Conservation (phyloP, 2,329 filamentous ascomycete genomes). For the Aspergillus sp. region DNA sequence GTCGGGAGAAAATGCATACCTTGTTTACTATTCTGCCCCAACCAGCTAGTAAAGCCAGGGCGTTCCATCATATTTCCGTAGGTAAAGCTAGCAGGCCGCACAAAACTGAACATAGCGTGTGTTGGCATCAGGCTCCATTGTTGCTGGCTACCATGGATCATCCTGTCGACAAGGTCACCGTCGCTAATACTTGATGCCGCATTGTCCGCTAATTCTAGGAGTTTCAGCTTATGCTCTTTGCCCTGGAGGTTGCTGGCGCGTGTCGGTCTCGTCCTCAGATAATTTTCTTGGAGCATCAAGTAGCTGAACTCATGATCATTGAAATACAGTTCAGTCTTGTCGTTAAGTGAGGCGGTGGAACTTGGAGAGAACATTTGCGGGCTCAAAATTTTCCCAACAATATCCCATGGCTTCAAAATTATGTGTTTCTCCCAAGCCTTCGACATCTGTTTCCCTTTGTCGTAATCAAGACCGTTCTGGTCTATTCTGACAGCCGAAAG, state of each 20-base stretch:
- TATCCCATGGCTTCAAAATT: conserved; percentile 96
- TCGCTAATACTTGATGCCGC: conserved; percentile 97
- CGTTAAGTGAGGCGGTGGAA: conserved; percentile 85
- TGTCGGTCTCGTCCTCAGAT: conserved; percentile 78
- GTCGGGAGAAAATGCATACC: conserved; percentile 50
- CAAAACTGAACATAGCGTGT: conserved; percentile 93
- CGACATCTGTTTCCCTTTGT: conserved; percentile 88
- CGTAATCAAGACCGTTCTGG: conserved; percentile 73
- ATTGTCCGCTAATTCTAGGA: conserved; percentile 80
- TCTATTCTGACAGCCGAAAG: conserved; percentile 91
- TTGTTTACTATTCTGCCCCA: conserved; percentile 90
- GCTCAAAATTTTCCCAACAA: conserved; percentile 86
- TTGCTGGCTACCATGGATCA: conserved; percentile 98
- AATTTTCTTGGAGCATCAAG: conserved; percentile 98
- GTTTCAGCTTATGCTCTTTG: conserved; percentile 72
- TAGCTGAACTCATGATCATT: conserved; percentile 98
- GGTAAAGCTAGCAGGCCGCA: conserved; percentile 83
- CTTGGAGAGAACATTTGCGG: conserved; percentile 80
- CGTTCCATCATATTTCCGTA: conserved; percentile 71
- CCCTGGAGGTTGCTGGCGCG: conserved; percentile 61
- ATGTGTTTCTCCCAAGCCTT: conserved; percentile 99
- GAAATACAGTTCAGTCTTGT: conserved; percentile 98
- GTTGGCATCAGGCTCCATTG: conserved; percentile 98
- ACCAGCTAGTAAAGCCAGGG: conserved; percentile 83
- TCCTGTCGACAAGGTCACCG: conserved; percentile 90